phyloP scores from a whole-genome alignment of 192 early-diverging fungal genomes.

The Coemansia asiatica region DNA sequence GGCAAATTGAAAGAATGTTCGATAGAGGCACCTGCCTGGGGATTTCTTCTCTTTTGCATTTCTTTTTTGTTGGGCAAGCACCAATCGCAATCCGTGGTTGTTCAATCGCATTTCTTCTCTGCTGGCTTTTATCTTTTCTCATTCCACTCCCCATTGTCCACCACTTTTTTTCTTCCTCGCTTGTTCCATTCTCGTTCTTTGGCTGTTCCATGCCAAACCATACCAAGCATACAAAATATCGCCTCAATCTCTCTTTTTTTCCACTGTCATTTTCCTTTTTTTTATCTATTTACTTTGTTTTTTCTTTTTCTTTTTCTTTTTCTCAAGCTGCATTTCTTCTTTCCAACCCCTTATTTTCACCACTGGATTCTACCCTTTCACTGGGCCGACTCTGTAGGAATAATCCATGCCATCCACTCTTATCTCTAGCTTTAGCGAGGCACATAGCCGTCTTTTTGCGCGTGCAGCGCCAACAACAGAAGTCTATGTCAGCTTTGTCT shows the following conservation, averaged over 20 bases:
- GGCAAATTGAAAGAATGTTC: too few species aligned
- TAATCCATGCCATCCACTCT: conserved; percentile 20
- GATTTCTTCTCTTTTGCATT: neutral
- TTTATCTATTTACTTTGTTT: conserved; percentile 19
- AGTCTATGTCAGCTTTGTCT: conserved; percentile 43
- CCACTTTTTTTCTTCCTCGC: neutral
- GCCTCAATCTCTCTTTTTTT: conserved; percentile 2
- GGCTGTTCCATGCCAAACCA: neutral
- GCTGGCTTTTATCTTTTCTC: neutral
- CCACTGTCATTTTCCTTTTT: conserved; percentile 16
- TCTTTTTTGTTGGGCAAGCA: neutral
- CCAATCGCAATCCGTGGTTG: too few species aligned
- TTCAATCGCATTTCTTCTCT: neutral
- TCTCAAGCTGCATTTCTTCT: conserved; percentile 7
- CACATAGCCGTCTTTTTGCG: conserved; percentile 25
- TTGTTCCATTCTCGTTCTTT: conserved; percentile 4
- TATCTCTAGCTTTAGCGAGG: conserved; percentile 22
- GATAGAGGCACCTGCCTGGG: too few species aligned
- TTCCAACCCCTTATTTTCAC: neutral
- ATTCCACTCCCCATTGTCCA: neutral
- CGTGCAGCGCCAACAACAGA: conserved; percentile 6
- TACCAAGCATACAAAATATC: too few species aligned
- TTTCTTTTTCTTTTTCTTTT: conserved; percentile 13
- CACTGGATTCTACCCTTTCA: neutral
- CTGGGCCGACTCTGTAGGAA: neutral